Percentiles rank a stretch among this genome's conserved stretches.
phyloP scores from a whole-genome alignment of 176 grass and related monocot genomes.

The Eragrostis curvula region DNA sequence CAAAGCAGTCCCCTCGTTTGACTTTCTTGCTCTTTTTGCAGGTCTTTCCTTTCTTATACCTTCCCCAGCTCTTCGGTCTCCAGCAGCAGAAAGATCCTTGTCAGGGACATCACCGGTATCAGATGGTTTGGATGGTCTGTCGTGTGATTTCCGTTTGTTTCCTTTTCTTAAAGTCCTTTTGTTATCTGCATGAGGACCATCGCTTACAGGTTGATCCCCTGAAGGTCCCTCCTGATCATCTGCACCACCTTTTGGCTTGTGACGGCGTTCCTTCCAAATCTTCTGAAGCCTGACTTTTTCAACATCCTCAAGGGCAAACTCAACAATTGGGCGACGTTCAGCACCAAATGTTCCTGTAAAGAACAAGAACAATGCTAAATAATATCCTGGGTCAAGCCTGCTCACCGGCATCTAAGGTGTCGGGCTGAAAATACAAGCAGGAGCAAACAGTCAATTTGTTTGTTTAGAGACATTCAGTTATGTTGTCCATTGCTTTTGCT shows the following conservation, averaged over 20 bases:
- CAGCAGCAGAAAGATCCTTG: constrained; percentile 27
- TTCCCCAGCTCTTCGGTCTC: constrained; percentile 16
- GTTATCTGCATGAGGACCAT: constrained; percentile 20
- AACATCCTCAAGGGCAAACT: constrained; percentile 89
- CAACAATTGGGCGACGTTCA: constrained; percentile 81
- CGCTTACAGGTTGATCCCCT: constrained; percentile 25
- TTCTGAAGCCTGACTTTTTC: constrained; percentile 80
- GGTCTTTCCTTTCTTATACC: constrained; percentile 37
- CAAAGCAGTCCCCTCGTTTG: constrained; percentile 27
- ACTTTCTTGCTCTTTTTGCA: constrained; percentile 52
- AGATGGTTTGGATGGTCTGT: constrained; percentile 39
- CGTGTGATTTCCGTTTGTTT: constrained; percentile 43
- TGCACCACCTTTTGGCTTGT: constrained; percentile 33
- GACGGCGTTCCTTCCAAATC: constrained; percentile 39
- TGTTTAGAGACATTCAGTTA: not conserved
- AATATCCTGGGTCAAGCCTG: not conserved
- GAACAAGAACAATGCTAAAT: constrained; percentile 25
- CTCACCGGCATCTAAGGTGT: not conserved
- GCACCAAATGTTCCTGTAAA: constrained; percentile 77
- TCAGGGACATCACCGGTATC: constrained; percentile 22
- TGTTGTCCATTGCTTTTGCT: too few relatives aligned
- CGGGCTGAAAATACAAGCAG: not conserved
- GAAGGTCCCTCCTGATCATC: constrained; percentile 30
- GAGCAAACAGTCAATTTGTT: constrained; percentile 25
- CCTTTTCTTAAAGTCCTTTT: constrained; percentile 50